A percentile compares a stretch with the other conserved stretches of the same genome.
phyloP scores from a whole-genome alignment of 768 basidiomycete species.

The Gloeophyllum trabeum region DNA sequence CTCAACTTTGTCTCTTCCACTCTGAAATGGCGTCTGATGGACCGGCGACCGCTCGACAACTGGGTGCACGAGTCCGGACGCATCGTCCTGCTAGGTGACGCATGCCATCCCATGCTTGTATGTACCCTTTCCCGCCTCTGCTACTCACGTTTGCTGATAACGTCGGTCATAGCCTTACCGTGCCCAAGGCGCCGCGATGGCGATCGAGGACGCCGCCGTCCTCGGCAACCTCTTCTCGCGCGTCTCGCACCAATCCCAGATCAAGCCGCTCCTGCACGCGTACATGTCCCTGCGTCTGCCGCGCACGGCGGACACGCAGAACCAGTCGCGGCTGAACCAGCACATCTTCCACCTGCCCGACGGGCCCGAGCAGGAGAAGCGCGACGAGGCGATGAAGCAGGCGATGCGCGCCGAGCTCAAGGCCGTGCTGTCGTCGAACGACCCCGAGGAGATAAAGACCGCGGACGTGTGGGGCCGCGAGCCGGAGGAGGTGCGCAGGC shows the following conservation, averaged over 20 bases:
- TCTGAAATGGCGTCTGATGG: conserved; percentile 36
- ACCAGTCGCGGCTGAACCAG: conserved; percentile 26
- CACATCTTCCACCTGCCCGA: conserved; percentile 33
- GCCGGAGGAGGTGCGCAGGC: no score
- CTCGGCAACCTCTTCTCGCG: conserved; percentile 34
- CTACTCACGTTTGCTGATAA: background rate
- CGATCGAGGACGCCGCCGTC: conserved; percentile 31
- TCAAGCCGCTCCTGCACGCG: conserved; percentile 38
- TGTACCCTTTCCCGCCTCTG: conserved; percentile 8
- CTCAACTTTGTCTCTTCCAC: conserved; percentile 32
- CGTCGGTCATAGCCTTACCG: conserved; percentile 29
- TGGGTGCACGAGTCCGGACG: conserved; percentile 32
- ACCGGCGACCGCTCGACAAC: conserved; percentile 31
- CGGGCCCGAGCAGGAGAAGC: conserved; percentile 26
- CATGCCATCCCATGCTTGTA: conserved; percentile 49
- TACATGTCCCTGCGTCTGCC: conserved; percentile 42
- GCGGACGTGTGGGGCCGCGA: background rate
- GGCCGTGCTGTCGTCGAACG: background rate
- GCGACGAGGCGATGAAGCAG: conserved; percentile 29
- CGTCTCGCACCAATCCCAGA: conserved; percentile 25
- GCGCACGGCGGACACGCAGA: conserved; percentile 22
- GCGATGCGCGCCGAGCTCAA: conserved; percentile 22
- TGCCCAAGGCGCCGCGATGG: conserved; percentile 46
- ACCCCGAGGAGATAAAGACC: background rate
- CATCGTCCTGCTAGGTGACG: conserved; percentile 17